Evolutionary conservation across 1,284 basidiomycete species (phyloP).

Genomic region (Lentinula novae-zelandiae): DNA sequence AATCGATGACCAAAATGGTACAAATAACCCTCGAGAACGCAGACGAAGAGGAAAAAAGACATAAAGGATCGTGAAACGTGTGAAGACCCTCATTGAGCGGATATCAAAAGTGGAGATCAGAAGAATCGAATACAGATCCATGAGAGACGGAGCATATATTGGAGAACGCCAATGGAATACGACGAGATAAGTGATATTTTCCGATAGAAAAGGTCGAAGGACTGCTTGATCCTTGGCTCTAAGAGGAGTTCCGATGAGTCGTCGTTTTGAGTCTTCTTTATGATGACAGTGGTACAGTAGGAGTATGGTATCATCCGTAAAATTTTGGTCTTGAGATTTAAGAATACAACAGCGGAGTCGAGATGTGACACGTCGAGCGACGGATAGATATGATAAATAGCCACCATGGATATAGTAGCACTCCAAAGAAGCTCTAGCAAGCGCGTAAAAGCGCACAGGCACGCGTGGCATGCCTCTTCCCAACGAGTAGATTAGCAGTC

Average conservation of each 20-base stretch:
- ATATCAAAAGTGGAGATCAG: not conserved
- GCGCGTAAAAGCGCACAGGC: constrained; percentile 24
- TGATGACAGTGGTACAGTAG: not conserved
- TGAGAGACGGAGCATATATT: not conserved
- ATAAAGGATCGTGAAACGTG: not conserved
- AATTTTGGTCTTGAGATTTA: not conserved
- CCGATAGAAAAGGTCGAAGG: no score
- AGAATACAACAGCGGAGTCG: constrained; percentile 1
- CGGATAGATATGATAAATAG: constrained; percentile 7
- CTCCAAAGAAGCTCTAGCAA: constrained; percentile 20
- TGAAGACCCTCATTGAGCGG: not conserved
- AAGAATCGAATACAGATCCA: not conserved
- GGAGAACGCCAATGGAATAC: no score
- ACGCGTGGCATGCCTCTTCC: constrained; percentile 28
- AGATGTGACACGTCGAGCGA: not conserved
- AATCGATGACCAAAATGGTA: not conserved
- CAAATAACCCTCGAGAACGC: not conserved
- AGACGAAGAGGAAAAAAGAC: not conserved
- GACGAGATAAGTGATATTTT: not conserved
- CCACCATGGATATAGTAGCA: not conserved
- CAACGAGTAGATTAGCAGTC: constrained; percentile 76
- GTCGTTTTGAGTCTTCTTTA: no score
- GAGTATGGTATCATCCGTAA: not conserved
- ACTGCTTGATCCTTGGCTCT: no score
- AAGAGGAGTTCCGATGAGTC: no score